Evolutionary conservation across 345 rosid genomes (phyloP).

Genomic region (Hevea brasiliensis): DNA sequence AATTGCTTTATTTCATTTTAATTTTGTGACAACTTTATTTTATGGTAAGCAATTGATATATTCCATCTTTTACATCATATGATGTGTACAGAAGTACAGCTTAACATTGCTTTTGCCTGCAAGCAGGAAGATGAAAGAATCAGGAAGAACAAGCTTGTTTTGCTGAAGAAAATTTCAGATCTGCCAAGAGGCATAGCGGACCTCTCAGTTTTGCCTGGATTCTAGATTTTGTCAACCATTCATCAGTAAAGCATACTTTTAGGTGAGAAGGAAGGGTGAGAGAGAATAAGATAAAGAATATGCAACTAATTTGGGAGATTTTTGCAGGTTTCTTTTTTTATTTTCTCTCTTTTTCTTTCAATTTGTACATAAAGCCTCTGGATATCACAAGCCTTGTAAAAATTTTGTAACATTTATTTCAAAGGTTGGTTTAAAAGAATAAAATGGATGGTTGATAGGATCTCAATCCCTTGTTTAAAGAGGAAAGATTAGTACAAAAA

Average conservation of each 20-base stretch:
- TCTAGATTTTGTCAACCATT: slow-evolving; percentile 33
- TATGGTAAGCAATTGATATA: background rate
- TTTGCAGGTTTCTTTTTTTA: too few species aligned
- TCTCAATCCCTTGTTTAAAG: too few species aligned
- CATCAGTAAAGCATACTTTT: background rate
- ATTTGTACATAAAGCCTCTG: background rate
- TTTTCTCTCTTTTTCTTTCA: background rate
- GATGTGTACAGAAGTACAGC: too few species aligned
- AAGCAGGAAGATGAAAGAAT: slow-evolving; percentile 75
- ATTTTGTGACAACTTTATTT: background rate
- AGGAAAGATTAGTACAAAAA: too few species aligned
- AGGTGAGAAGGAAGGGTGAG: background rate
- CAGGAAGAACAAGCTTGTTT: slow-evolving; percentile 71
- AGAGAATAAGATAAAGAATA: background rate
- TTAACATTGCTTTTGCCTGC: background rate
- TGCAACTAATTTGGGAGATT: background rate
- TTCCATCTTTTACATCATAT: background rate
- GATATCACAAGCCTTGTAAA: background rate
- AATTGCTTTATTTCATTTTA: background rate
- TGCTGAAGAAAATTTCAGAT: slow-evolving; percentile 69
- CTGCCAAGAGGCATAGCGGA: slow-evolving; percentile 80
- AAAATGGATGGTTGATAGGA: too few species aligned
- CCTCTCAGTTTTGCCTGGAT: slow-evolving; percentile 77
- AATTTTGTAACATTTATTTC: slow-evolving; percentile 2
- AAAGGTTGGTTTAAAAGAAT: background rate